Base-by-base conservation (phyloP, 129 eudicot species). In the Smallanthus sonchifolius region DNA sequence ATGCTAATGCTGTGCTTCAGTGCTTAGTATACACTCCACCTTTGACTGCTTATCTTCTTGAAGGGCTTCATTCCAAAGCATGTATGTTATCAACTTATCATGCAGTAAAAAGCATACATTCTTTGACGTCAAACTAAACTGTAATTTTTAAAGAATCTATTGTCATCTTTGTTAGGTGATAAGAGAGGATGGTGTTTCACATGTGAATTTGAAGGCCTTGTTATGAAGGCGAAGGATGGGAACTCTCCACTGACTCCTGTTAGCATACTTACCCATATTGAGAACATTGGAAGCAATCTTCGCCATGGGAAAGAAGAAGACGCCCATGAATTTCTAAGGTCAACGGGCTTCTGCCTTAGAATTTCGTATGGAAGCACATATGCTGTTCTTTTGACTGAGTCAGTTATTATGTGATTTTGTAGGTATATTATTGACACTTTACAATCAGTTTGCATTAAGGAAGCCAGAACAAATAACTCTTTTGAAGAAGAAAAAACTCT, bases 321-420 rank as follows among this genome's bases (percentile, higher is more conserved):
- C 74, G 97, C 97, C 8, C 97, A 92, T 84, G 97, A 92, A 80
- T 92, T 89, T 82, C 79, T 92, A 35, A 82, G 97, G 97, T 89
- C 57, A 65, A 49, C 9, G 38, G 51, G 10, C 67, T 5, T 60
- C 15, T 20, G 16, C 19, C 7, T 37, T n/a, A 45, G 14, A 5
- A 11, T 10, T 37, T 17, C 5, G 45, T 15, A 5, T 44, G 32
- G 45, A 34, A 16, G 13, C 60, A 43, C n/a, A 6, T 16, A 2
- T 4, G 10, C 24, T 4, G 30, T 30, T 14, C 34, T 39, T 34
- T 34, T 36, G 39, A 35, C 47, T 70, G 38, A 55, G 10, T 4
- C 19, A 45, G 38, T 34, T 79, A 10, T 43, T n/a, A 34, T 43
- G 28, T 76, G 48, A 48, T 16, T 79, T 63, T 45, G 30, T 75